Percentiles rank a stretch among this genome's conserved stretches.
Evolutionary conservation across 805 yeast genomes (phyloP).

Genomic region (Naumovozyma dairenensis): DNA sequence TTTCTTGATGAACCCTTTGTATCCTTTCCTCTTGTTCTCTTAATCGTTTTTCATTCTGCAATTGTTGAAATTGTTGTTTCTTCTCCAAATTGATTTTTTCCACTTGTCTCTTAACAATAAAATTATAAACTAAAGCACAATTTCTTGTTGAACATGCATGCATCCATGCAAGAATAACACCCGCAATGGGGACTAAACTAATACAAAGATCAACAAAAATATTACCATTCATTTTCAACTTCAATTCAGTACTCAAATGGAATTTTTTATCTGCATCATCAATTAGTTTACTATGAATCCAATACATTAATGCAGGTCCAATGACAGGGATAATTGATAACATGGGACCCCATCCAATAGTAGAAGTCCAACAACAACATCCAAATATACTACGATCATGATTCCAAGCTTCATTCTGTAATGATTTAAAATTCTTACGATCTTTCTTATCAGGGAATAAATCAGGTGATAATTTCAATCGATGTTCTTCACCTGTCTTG

Average conservation of each 20-base stretch:
- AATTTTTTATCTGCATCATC: slow-evolving; percentile 46
- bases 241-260: slow-evolving; percentile 46
- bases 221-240: slow-evolving; percentile 67
- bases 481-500: slow-evolving; percentile 41
- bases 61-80: slow-evolving; percentile 1
- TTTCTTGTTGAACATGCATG: slow-evolving; percentile 83
- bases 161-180: slow-evolving; percentile 69
- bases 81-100: slow-evolving; percentile 8
- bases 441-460: slow-evolving; percentile 46
- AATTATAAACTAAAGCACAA: slow-evolving; percentile 64
- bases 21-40: not conserved
- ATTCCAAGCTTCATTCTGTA: slow-evolving; percentile 76
- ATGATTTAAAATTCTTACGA: slow-evolving; percentile 55
- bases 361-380: slow-evolving; percentile 51
- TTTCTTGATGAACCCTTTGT: too few species aligned
- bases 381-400: slow-evolving; percentile 82
- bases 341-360: slow-evolving; percentile 70
- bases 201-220: slow-evolving; percentile 65
- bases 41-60: not conserved
- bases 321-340: slow-evolving; percentile 64
- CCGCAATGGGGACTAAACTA: slow-evolving; percentile 72
- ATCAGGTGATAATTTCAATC: slow-evolving; percentile 47
- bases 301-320: slow-evolving; percentile 81
- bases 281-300: slow-evolving; percentile 61
- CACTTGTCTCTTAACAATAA: slow-evolving; percentile 17